Conservation (phyloP, 164 flowering plant species). For the Echeveria elegans region DNA sequence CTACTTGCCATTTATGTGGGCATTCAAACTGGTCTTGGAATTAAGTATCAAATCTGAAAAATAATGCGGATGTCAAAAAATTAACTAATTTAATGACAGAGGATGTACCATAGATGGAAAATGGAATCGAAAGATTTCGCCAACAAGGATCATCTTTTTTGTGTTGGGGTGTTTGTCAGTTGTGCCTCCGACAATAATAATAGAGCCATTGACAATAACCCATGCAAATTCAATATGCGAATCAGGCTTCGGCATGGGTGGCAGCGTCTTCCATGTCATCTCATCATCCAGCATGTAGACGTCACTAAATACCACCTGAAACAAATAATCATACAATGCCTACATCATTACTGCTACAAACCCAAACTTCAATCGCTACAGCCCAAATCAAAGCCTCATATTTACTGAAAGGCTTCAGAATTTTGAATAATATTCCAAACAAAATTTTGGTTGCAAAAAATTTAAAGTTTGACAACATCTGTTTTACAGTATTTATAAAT, state of each 20-base stretch:
- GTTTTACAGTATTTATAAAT: no score
- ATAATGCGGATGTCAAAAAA: background rate
- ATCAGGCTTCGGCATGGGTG: constrained; percentile 70
- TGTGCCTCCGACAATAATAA: constrained; percentile 58
- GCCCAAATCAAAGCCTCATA: no score
- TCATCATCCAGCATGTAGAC: constrained; percentile 70
- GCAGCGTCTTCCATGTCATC: constrained; percentile 56
- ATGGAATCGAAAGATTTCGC: constrained; percentile 54
- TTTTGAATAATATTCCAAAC: no score
- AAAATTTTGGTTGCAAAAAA: no score
- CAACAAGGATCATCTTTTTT: constrained; percentile 52
- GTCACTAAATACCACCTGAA: constrained; percentile 47
- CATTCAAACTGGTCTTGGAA: background rate
- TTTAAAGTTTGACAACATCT: no score
- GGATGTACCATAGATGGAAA: constrained; percentile 40
- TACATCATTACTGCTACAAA: no score
- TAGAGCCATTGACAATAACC: constrained; percentile 54
- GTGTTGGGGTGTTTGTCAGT: constrained; percentile 69
- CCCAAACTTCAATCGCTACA: no score
- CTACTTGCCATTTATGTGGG: background rate
- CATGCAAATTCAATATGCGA: constrained; percentile 81
- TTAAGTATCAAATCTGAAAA: no score
- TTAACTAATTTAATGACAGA: background rate
- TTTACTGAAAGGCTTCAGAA: no score
- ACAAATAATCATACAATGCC: no score